Conservation (phyloP, 768 basidiomycete genomes). For the Boletus bicolor region DNA sequence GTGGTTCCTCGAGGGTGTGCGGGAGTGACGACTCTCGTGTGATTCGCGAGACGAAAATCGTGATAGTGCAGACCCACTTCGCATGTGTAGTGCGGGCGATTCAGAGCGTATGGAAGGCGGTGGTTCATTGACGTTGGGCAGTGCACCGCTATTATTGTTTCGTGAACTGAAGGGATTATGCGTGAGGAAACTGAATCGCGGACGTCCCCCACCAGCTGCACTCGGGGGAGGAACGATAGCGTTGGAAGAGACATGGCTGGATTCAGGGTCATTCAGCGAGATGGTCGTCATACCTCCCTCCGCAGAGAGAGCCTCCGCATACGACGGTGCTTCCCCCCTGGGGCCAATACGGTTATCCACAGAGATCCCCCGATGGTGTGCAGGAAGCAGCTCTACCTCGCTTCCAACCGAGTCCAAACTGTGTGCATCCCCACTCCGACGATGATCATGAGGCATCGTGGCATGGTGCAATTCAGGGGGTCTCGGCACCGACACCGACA, state of each 20-base stretch:
- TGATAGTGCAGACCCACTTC: slow-evolving; percentile 21
- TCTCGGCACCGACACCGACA: slow-evolving; percentile 6
- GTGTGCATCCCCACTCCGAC: slow-evolving; percentile 15
- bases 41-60: slow-evolving; percentile 24
- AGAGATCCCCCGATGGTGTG: slow-evolving; percentile 15
- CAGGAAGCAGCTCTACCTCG: slow-evolving; percentile 18
- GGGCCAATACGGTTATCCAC: slow-evolving; percentile 30
- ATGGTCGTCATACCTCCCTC: slow-evolving; percentile 1
- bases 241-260: not conserved
- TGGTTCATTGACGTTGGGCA: slow-evolving; percentile 12
- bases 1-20: slow-evolving; percentile 28
- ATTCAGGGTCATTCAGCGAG: slow-evolving; percentile 23
- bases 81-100: slow-evolving; percentile 15
- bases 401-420: slow-evolving; percentile 25
- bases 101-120: slow-evolving; percentile 16
- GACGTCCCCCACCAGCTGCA: slow-evolving; percentile 23
- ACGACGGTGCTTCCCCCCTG: slow-evolving; percentile 65
- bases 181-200: slow-evolving; percentile 47
- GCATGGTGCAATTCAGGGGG: slow-evolving; percentile 12
- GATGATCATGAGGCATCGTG: not conserved
- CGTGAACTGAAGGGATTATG: slow-evolving; percentile 38
- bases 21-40: slow-evolving; percentile 16
- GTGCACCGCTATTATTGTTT: slow-evolving; percentile 10
- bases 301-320: slow-evolving; percentile 45
- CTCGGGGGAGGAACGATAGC: not conserved